phyloP scores from a whole-genome alignment of 192 early-diverging fungal genomes.

The Coemansia sp. region DNA sequence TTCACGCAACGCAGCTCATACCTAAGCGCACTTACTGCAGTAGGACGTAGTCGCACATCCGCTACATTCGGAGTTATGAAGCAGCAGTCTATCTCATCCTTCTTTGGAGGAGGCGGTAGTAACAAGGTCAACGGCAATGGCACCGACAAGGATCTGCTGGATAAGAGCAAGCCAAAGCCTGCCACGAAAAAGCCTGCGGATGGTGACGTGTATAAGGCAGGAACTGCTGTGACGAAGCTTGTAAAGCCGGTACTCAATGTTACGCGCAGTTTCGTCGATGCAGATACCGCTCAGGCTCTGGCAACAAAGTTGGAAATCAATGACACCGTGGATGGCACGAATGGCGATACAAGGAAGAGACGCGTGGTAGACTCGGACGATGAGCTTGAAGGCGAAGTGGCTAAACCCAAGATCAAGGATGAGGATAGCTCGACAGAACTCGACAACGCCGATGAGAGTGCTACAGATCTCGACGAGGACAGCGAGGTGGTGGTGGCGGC shows the following conservation, averaged over 20 bases:
- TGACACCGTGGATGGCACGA: background rate
- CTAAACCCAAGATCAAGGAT: background rate
- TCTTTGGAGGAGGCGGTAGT: conserved; percentile 33
- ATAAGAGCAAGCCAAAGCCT: background rate
- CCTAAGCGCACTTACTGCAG: background rate
- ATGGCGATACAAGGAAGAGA: background rate
- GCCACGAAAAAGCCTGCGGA: background rate
- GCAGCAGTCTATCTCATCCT: conserved; percentile 36
- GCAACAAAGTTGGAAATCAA: conserved; percentile 12
- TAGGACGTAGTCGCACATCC: background rate
- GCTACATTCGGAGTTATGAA: conserved; percentile 22
- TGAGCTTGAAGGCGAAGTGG: background rate
- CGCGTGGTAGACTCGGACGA: conserved; percentile 23
- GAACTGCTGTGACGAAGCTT: background rate
- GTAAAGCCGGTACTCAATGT: conserved; percentile 3
- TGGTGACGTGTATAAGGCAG: background rate
- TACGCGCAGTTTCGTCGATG: background rate
- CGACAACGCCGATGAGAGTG: conserved; percentile 8
- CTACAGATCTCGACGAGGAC: background rate
- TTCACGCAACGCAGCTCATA: background rate
- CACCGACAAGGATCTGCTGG: background rate
- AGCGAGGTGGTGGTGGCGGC: background rate
- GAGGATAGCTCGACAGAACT: conserved; percentile 6
- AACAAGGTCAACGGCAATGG: conserved; percentile 6
- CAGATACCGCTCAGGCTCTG: background rate